Evolutionary conservation across 306 rosid species (phyloP), one percentile per base, ranked within the genome.

Genomic region (Aeschynomene evenia): DNA sequence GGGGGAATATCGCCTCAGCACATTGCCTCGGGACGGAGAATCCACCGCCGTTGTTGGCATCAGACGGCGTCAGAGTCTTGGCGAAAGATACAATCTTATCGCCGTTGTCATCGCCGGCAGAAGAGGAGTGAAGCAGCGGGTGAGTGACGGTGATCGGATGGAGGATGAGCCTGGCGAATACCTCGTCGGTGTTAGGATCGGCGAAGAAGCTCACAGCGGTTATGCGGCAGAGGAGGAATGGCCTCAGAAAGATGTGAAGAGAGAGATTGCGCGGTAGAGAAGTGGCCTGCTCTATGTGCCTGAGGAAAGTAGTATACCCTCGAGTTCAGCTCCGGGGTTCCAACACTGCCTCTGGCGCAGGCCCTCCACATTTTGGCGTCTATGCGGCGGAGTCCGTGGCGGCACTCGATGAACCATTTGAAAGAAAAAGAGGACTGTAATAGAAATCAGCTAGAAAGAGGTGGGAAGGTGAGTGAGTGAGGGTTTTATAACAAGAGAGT

Each of bases 1-100:
- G 75, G 39, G 97, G 97, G 23, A 89, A 89, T 18, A 91, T 77
- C 2, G 86, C 72, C 8, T 87, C 91, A 0, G 96, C 97, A 22
- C 96, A 91, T 72, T 16, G 85, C 68, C 88, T 83, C 22, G 97
- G 97, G 3, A 91, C 94, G 0, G 91, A 87, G 53, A 91, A 91
- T 3, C 96, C 94, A 1, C 96, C 97, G 5, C 97, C 96, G 59
- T 91, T 91, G 66, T 91, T 87, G 6, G 97, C 93, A 23, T 91
- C 97, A 0, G 97, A 91, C 1, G 88, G 79, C 5, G 96, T 88
- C 9, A 88, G 82, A 80, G 84, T 53, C 87, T 91, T 91, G 0
- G 85, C 80, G 66, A 80, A 88, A 7, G 93, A 76, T 0, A 49
- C 77, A 4, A 86, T 46, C 23, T 22, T 64, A 23, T 81, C 81